Evolutionary conservation across 805 yeast genomes (phyloP), one percentile per base, ranked within the genome.

Genomic region (Saccharomycopsis capsularis): DNA sequence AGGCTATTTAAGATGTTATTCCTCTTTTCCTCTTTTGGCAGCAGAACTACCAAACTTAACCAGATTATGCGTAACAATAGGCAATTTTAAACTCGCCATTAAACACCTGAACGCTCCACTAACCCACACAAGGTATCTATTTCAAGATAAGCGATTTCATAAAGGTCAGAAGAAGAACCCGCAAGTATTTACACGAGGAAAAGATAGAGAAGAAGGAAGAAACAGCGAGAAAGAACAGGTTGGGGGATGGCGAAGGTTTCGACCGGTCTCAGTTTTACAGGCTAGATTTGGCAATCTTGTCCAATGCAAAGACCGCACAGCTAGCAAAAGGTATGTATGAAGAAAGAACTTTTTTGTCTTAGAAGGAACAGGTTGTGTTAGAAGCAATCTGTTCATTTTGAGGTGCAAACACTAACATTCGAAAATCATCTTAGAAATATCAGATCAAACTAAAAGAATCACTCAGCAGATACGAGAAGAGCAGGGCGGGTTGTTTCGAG

Each of bases 401-500:
- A 29, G 32, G 7, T 29, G 32, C 13, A 29, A 29, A 29, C 13
- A 29, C 32, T 9, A 7, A 41, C 19, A 24, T 15, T 18, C 5
- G 19, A 32, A 9, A 29, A 34, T 27, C 34, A 42, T 18, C n/a
- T 44, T 27, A 44, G 47, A 42, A 23, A 19, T 41, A 3, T 18
- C 23, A 3, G 41, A 46, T 3, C 46, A 25, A 15, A 32, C 36
- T 6, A 32, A 32, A 27, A 3, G 11, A 11, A 41, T 25, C 3
- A 27, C 32, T 13, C 25, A 40, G 23, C 24, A 44, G 25, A 38
- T 44, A 3, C 9, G 32, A 48, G 16, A 19, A 27, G 44, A 37
- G 6, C 41, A 45, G 19, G 52, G 49, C 4, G 49, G 51, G 19
- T 21, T 48, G 11, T 48, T 48, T 21, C 11, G 38, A 9, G 48